Percentiles rank a stretch among this genome's conserved stretches.
Evolutionary conservation across 2,329 filamentous ascomycete genomes (phyloP).

Genomic region (Alternaria consortialis): DNA sequence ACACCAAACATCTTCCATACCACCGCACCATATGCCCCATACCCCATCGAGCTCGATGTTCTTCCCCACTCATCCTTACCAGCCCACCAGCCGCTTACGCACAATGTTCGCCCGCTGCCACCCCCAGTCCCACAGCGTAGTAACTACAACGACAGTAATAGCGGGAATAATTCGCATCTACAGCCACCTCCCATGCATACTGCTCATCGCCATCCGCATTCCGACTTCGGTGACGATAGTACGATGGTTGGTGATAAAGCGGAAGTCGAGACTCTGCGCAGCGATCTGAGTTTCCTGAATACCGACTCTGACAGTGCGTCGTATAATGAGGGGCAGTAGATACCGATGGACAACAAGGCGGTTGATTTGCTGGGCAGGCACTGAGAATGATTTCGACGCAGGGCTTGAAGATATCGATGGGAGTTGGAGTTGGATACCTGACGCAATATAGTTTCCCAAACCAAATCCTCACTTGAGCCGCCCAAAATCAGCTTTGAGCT

Average conservation of each 20-base stretch:
- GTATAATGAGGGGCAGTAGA: not conserved
- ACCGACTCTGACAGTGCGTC: not conserved
- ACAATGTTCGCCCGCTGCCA: not conserved
- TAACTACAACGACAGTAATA: not conserved
- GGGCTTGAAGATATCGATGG: not conserved
- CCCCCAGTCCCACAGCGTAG: not conserved
- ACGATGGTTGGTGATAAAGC: not conserved
- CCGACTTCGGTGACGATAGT: not conserved
- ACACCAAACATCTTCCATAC: not conserved
- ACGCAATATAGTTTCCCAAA: not conserved
- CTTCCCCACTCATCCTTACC: not conserved
- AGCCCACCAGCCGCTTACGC: not conserved
- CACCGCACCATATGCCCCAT: not conserved
- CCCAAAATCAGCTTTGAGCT: constrained; percentile 61
- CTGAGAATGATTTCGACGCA: not conserved
- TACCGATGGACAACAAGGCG: not conserved
- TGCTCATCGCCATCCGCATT: not conserved
- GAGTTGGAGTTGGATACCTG: not conserved
- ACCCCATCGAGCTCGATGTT: not conserved
- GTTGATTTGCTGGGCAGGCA: not conserved
- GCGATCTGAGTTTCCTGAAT: not conserved
- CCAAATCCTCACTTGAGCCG: constrained; percentile 32
- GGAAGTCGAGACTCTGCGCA: not conserved
- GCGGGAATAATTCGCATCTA: not conserved
- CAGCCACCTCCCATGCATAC: not conserved